These are phyloP conservation scores for Epichloe bromicola DNA, from an alignment of 2,329 filamentous ascomycete genomes.

Conservation along the genomic window DNA sequence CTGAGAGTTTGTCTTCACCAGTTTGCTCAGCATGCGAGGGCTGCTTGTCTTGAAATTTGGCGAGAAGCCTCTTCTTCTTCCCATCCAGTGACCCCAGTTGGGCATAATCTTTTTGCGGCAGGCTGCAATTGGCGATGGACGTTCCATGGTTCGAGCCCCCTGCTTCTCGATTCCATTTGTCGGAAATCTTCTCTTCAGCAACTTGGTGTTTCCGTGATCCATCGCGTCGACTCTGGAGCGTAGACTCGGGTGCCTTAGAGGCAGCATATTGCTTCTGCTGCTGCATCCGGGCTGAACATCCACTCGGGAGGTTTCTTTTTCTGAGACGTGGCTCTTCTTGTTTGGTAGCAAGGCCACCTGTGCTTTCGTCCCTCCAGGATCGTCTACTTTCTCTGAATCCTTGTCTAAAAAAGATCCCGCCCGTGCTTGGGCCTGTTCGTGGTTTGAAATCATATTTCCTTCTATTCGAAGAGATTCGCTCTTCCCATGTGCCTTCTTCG, in stretches of 20 bases:
- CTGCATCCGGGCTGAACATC: background rate
- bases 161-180: background rate
- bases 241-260: background rate
- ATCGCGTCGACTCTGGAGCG: background rate
- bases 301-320: background rate
- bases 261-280: too few relatives aligned
- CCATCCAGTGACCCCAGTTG: constrained; percentile 4
- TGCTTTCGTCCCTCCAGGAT: background rate
- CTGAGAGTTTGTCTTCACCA: background rate
- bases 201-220: background rate
- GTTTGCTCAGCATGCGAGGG: background rate
- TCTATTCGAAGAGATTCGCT: background rate
- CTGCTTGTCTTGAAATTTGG: background rate
- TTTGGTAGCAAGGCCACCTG: background rate
- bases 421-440: background rate
- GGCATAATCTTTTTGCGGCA: background rate
- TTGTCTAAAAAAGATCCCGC: constrained; percentile 5
- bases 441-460: background rate
- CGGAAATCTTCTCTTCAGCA: background rate
- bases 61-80: constrained; percentile 8
- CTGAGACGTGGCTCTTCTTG: too few relatives aligned
- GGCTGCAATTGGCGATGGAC: background rate
- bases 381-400: background rate
- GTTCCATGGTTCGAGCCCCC: background rate
- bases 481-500: background rate